phyloP scores from a whole-genome alignment of 352 stramenopile genomes.

The Elongisporangium senticosum region DNA sequence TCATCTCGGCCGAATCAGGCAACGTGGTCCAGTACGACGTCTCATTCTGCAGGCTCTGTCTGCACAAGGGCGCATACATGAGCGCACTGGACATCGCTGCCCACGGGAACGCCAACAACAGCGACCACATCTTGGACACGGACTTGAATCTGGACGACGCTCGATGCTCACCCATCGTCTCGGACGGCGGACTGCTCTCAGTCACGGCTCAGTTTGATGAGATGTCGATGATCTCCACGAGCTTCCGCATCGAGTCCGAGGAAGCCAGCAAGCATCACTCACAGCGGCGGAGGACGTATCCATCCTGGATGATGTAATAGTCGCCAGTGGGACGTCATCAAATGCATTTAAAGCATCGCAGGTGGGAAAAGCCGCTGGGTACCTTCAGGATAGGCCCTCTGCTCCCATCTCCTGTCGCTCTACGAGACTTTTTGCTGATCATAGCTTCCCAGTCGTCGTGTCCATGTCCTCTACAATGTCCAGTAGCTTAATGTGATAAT shows the following conservation, averaged over 20 bases:
- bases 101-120: background rate
- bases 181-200: background rate
- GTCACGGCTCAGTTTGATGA: background rate
- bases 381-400: background rate
- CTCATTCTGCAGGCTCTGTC: constrained; percentile 22
- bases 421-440: too few relatives aligned
- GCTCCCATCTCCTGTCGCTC: background rate
- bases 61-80: constrained; percentile 13
- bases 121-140: background rate
- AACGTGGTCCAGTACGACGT: constrained; percentile 19
- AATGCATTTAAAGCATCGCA: background rate
- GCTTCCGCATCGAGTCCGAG: background rate
- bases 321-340: background rate
- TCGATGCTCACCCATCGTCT: constrained; percentile 1
- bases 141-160: background rate
- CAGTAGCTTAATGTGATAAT: too few relatives aligned
- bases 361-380: too few relatives aligned
- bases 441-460: too few relatives aligned
- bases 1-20: constrained; percentile 19
- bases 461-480: too few relatives aligned
- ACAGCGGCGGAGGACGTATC: background rate
- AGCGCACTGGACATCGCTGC: constrained; percentile 13
- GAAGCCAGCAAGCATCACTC: background rate
- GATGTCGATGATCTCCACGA: background rate
- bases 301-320: background rate